Evolutionary conservation across 169 alveolate genomes (phyloP).

Genomic region (Ichthyophthirius multifiliis): DNA sequence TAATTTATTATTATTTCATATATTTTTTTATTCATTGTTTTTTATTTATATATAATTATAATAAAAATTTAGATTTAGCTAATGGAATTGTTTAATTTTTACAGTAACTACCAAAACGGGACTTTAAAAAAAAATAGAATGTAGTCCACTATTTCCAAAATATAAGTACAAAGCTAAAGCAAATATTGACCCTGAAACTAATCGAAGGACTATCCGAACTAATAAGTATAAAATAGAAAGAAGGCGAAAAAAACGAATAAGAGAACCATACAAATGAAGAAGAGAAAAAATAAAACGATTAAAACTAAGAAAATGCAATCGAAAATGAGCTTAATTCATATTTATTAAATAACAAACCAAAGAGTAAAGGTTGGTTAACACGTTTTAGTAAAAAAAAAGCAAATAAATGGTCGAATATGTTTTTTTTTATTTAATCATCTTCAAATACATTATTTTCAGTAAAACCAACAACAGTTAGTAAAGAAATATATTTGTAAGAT

Average conservation of each 20-base stretch:
- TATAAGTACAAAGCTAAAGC: background rate
- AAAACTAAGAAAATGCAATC: background rate
- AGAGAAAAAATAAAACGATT: background rate
- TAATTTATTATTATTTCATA: no score
- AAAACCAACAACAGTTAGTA: background rate
- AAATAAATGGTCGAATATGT: background rate
- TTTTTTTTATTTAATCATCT: background rate
- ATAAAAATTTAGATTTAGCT: background rate
- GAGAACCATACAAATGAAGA: background rate
- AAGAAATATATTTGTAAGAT: background rate
- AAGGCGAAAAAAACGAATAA: background rate
- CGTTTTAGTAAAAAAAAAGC: slow-evolving; percentile 7
- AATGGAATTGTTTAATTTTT: background rate
- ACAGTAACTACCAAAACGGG: background rate
- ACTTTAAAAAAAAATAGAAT: background rate
- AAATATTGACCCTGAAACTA: background rate
- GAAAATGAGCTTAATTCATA: background rate
- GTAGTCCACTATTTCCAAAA: background rate
- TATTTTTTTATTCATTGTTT: background rate
- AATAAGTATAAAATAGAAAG: background rate
- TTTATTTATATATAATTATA: background rate
- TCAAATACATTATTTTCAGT: background rate
- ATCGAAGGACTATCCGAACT: background rate
- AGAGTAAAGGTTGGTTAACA: background rate
- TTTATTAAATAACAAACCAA: background rate